Evolutionary conservation across 2,329 filamentous ascomycete species (phyloP).

Genomic region (Neonectria punicea): DNA sequence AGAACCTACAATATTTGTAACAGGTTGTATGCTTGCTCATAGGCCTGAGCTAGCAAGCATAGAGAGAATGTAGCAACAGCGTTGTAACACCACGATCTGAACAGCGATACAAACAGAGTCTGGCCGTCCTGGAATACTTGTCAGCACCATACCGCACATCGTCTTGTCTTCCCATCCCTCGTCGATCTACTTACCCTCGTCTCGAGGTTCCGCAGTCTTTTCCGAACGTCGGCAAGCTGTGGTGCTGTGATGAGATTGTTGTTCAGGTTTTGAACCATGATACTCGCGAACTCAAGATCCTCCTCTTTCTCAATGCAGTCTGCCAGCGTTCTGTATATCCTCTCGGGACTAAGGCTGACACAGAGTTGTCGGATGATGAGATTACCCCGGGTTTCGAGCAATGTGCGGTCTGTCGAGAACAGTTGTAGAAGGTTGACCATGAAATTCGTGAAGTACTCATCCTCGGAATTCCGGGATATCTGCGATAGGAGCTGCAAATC

Average conservation of each 20-base stretch:
- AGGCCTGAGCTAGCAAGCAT: conserved; percentile 94
- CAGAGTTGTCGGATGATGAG: conserved; percentile 96
- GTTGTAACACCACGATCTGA: conserved; percentile 98
- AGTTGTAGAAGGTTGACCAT: conserved; percentile 97
- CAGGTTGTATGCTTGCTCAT: conserved; percentile 96
- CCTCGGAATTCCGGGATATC: conserved; percentile 95
- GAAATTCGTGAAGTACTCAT: conserved; percentile 97
- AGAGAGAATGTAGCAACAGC: conserved; percentile 97
- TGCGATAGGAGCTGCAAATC: conserved; percentile 94
- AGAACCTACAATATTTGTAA: conserved; percentile 86
- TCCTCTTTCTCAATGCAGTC: conserved; percentile 98
- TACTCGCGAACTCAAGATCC: conserved; percentile 97
- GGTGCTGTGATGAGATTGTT: conserved; percentile 99
- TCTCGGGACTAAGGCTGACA: conserved; percentile 89
- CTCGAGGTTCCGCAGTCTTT: conserved; percentile 89
- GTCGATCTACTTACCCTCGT: conserved; percentile 67
- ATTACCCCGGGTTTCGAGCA: conserved; percentile 93
- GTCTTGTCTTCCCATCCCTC: no score
- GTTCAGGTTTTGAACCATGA: conserved; percentile 99
- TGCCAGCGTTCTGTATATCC: conserved; percentile 94
- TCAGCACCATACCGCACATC: conserved; percentile 19
- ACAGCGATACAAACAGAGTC: conserved; percentile 92
- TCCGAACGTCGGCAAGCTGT: conserved; percentile 89
- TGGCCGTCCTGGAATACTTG: conserved; percentile 78
- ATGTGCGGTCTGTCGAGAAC: conserved; percentile 91